A percentile compares a stretch with the other conserved stretches of the same genome.
phyloP scores from a whole-genome alignment of 1,284 basidiomycete species.

The Sphagnurus paluster region DNA sequence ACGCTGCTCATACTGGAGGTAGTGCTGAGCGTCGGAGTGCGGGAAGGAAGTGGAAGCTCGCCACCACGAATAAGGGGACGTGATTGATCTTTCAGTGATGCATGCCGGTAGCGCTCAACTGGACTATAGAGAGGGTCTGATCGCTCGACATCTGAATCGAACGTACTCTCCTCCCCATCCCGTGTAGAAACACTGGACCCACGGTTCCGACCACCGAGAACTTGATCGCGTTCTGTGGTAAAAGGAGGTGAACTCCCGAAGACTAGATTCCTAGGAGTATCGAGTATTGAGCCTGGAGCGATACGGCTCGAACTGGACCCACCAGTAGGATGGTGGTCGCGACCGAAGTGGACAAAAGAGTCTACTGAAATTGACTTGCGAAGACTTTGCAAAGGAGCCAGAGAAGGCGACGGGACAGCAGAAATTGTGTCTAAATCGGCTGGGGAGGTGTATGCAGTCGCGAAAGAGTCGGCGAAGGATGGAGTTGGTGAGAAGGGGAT shows the following conservation, averaged over 20 bases:
- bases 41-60: slow-evolving; percentile 56
- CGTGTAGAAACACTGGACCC: slow-evolving; percentile 52
- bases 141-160: slow-evolving; percentile 58
- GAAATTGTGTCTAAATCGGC: slow-evolving; percentile 15
- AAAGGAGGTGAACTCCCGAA: slow-evolving; percentile 18
- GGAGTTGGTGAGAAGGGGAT: slow-evolving; percentile 20
- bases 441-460: slow-evolving; percentile 28
- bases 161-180: slow-evolving; percentile 40
- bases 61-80: slow-evolving; percentile 45
- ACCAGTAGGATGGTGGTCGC: slow-evolving; percentile 32
- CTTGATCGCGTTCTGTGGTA: slow-evolving; percentile 28
- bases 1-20: slow-evolving; percentile 43
- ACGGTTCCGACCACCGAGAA: slow-evolving; percentile 43
- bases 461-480: slow-evolving; percentile 33
- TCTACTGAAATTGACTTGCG: slow-evolving; percentile 76
- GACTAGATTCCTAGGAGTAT: slow-evolving; percentile 26
- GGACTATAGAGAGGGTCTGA: slow-evolving; percentile 37
- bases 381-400: slow-evolving; percentile 40
- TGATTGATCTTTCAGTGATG: slow-evolving; percentile 37
- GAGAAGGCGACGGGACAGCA: slow-evolving; percentile 20
- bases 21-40: slow-evolving; percentile 42
- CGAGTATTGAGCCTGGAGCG: slow-evolving; percentile 30
- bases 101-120: slow-evolving; percentile 35
- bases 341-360: slow-evolving; percentile 59
- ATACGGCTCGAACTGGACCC: slow-evolving; percentile 37